A percentile compares a stretch with the other conserved stretches of the same genome.
These are phyloP conservation scores for Solanum hybrid DNA, from an alignment of 305 asterid species.

Conservation along the genomic window DNA sequence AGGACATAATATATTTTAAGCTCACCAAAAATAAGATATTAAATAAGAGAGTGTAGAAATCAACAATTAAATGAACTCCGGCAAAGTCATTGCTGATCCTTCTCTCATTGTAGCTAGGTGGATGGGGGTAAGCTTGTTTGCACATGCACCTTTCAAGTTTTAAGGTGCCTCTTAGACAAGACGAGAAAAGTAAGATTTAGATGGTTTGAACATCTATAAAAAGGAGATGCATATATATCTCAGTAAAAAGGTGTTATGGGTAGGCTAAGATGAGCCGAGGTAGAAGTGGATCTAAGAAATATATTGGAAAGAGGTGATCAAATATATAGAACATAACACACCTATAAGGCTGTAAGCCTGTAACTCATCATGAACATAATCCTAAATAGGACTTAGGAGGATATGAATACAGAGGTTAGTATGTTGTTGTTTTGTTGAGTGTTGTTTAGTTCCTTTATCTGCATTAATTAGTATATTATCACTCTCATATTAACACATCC, in stretches of 20 bases:
- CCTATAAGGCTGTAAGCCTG: too few relatives aligned
- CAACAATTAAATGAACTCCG: not conserved
- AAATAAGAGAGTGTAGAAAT: too few relatives aligned
- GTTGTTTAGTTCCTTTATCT: not conserved
- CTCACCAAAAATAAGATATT: too few relatives aligned
- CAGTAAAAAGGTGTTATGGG: not conserved
- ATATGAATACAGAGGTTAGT: too few relatives aligned
- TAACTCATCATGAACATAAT: too few relatives aligned
- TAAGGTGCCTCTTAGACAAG: not conserved
- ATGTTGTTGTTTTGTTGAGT: too few relatives aligned
- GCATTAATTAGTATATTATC: not conserved
- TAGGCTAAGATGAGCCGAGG: not conserved
- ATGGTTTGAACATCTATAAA: not conserved
- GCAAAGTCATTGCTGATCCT: not conserved
- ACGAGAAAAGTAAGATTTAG: not conserved
- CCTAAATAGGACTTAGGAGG: too few relatives aligned
- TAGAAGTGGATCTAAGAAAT: not conserved
- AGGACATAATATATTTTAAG: not conserved
- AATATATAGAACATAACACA: not conserved
- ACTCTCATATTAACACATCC: not conserved
- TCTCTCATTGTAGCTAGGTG: not conserved
- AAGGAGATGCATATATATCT: accelerated
- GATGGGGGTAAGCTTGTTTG: not conserved
- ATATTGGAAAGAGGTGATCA: not conserved
- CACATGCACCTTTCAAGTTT: not conserved